These are phyloP conservation scores for Fusarium palustre DNA, from an alignment of 2,329 filamentous ascomycete genomes.

Conservation along the genomic window DNA sequence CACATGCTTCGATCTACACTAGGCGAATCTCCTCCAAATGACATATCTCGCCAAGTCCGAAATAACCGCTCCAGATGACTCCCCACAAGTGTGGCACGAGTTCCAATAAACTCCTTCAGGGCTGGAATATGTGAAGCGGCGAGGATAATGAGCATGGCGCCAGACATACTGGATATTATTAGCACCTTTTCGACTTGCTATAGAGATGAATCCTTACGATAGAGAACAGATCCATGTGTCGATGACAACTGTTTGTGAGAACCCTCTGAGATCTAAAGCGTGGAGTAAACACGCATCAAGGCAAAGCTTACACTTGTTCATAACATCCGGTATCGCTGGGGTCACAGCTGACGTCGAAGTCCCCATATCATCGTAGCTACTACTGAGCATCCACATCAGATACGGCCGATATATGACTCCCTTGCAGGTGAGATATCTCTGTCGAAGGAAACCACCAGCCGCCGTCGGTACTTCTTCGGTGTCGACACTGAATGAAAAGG, in stretches of 20 bases:
- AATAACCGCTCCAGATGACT: conserved; percentile 57
- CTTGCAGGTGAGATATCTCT: conserved; percentile 63
- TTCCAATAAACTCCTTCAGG: conserved; percentile 54
- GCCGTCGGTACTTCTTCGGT: conserved; percentile 51
- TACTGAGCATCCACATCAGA: conserved; percentile 62
- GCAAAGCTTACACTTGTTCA: conserved; percentile 58
- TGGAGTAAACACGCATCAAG: conserved; percentile 62
- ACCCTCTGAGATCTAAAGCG: conserved; percentile 60
- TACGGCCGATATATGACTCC: conserved; percentile 66
- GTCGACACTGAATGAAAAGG: conserved; percentile 57
- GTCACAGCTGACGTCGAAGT: conserved; percentile 37
- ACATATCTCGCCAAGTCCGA: conserved; percentile 56
- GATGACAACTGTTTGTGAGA: conserved; percentile 63
- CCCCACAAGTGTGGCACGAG: conserved; percentile 55
- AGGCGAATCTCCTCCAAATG: conserved; percentile 56
- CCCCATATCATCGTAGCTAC: conserved; percentile 45
- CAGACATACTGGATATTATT: conserved; percentile 56
- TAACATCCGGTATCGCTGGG: conserved; percentile 50
- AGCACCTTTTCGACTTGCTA: fast-evolving
- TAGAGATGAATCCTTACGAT: conserved; percentile 54
- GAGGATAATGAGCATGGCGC: conserved; percentile 61
- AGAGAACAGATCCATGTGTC: conserved; percentile 68
- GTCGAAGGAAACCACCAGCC: conserved; percentile 61
- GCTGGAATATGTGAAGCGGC: conserved; percentile 57
- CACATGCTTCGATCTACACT: conserved; percentile 61